phyloP scores from a whole-genome alignment of 306 rosid species.

The Hippophae gyantsensis region DNA sequence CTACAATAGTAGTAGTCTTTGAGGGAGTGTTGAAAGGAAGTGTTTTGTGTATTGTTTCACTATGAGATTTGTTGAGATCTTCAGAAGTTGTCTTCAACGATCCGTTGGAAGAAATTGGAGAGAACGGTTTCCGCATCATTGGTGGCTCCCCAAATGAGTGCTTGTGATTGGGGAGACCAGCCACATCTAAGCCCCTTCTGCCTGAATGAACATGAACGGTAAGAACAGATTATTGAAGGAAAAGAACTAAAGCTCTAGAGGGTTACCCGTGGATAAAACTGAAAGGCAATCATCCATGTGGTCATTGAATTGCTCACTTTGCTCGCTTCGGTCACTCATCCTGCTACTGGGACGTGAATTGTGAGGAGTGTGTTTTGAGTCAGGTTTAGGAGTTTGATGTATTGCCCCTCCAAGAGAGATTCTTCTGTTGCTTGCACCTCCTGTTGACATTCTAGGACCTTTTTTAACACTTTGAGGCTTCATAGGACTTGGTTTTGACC shows the following conservation, averaged over 20 bases:
- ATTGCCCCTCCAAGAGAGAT: conserved; percentile 42
- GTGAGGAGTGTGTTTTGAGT: conserved; percentile 21
- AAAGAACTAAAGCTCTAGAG: neutral
- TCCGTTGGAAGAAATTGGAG: conserved; percentile 36
- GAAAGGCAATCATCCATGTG: conserved; percentile 25
- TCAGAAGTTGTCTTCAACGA: conserved; percentile 31
- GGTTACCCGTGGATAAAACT: conserved; percentile 27
- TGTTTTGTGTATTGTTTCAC: neutral
- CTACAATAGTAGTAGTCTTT: conserved; percentile 16
- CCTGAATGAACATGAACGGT: conserved; percentile 18
- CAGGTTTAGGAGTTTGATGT: conserved; percentile 41
- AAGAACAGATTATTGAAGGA: no score
- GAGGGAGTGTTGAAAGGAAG: conserved; percentile 33
- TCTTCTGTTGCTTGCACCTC: conserved; percentile 31
- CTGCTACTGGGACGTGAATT: conserved; percentile 33
- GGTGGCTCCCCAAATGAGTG: conserved; percentile 22
- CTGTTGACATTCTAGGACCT: conserved; percentile 26
- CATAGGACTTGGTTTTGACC: conserved; percentile 37
- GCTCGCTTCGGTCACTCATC: conserved; percentile 17
- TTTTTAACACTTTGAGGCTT: conserved; percentile 23
- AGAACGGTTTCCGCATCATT: conserved; percentile 42
- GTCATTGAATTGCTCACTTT: neutral
- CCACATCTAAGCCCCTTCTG: conserved; percentile 22
- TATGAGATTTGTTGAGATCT: conserved; percentile 15
- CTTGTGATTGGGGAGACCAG: conserved; percentile 23